A percentile compares a stretch with the other conserved stretches of the same genome.
Conservation (phyloP, 2,329 filamentous ascomycete species). For the Teratosphaeria viscida region DNA sequence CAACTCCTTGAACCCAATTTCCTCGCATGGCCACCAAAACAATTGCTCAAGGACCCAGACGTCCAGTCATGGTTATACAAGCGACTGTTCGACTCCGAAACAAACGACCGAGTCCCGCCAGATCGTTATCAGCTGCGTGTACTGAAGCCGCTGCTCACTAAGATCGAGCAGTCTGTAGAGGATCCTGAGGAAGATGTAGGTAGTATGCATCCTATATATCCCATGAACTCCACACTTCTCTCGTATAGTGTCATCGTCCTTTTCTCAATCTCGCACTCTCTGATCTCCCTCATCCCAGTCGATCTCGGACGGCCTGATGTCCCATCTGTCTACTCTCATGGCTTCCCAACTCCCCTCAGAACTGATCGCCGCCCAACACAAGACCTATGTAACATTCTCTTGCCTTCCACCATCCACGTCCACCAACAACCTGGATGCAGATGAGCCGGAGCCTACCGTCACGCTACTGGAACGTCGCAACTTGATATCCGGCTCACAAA, state of each 20-base stretch:
- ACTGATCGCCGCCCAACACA: slow-evolving; percentile 55
- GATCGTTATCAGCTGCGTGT: slow-evolving; percentile 59
- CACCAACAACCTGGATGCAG: slow-evolving; percentile 4
- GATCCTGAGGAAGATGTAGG: slow-evolving; percentile 85
- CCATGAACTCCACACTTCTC: neutral
- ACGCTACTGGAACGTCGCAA: slow-evolving; percentile 59
- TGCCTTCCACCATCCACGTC: slow-evolving; percentile 21
- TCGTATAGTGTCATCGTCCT: neutral
- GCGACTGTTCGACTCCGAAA: slow-evolving; percentile 53
- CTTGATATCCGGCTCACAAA: slow-evolving; percentile 59
- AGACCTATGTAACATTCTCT: slow-evolving; percentile 64
- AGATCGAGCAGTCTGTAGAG: slow-evolving; percentile 62
- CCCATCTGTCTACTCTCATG: slow-evolving; percentile 54
- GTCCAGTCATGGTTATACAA: slow-evolving; percentile 59
- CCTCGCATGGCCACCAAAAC: slow-evolving; percentile 53
- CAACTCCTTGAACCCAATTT: slow-evolving; percentile 56
- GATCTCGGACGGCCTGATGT: slow-evolving; percentile 72
- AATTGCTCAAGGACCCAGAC: slow-evolving; percentile 47
- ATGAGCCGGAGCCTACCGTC: slow-evolving; percentile 29
- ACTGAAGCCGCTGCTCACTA: slow-evolving; percentile 60
- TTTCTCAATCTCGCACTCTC: slow-evolving; percentile 12
- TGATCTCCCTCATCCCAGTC: slow-evolving; percentile 45
- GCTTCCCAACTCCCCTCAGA: slow-evolving; percentile 54
- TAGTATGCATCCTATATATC: slow-evolving; percentile 8
- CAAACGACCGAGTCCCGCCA: slow-evolving; percentile 50